phyloP scores from a whole-genome alignment of 441 rosid genomes.

The Biscutella laevigata region DNA sequence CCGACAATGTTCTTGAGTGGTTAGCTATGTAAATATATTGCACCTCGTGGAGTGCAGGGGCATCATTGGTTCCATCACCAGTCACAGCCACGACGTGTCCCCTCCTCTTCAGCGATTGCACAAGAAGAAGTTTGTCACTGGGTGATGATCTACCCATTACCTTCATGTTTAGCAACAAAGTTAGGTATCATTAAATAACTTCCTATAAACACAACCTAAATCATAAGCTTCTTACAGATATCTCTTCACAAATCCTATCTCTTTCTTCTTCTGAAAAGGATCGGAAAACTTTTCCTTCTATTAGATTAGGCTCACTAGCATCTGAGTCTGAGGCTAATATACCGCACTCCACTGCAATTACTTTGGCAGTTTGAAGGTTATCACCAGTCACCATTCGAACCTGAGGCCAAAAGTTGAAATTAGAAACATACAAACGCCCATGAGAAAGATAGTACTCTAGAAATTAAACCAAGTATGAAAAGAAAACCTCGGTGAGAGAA shows the following conservation, averaged over 20 bases:
- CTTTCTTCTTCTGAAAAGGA: conserved; percentile 46
- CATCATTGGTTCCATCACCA: conserved; percentile 99
- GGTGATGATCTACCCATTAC: conserved; percentile 98
- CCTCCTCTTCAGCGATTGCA: conserved; percentile 78
- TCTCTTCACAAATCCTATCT: conserved; percentile 59
- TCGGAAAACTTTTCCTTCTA: conserved; percentile 84
- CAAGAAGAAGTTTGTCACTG: conserved; percentile 90
- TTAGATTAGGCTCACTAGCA: conserved; percentile 51
- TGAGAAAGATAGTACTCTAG: background rate
- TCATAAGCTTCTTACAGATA: conserved; percentile 43
- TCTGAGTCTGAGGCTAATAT: conserved; percentile 67
- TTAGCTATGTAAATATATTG: background rate
- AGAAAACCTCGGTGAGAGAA: conserved; percentile 4
- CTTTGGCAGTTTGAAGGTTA: conserved; percentile 87
- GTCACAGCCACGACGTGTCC: conserved; percentile 99
- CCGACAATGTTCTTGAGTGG: background rate
- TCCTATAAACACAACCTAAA: conserved; percentile 6
- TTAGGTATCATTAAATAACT: conserved; percentile 4
- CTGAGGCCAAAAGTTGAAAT: conserved; percentile 29
- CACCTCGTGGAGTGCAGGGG: conserved; percentile 99
- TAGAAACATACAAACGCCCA: conserved; percentile 13
- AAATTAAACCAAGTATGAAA: background rate
- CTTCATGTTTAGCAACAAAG: conserved; percentile 32
- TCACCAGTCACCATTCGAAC: conserved; percentile 99
- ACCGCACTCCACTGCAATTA: conserved; percentile 92